A percentile compares a stretch with the other conserved stretches of the same genome.
These are phyloP conservation scores for Phyllosticta citribraziliensis DNA, from an alignment of 2,329 filamentous ascomycete genomes.

Conservation along the genomic window DNA sequence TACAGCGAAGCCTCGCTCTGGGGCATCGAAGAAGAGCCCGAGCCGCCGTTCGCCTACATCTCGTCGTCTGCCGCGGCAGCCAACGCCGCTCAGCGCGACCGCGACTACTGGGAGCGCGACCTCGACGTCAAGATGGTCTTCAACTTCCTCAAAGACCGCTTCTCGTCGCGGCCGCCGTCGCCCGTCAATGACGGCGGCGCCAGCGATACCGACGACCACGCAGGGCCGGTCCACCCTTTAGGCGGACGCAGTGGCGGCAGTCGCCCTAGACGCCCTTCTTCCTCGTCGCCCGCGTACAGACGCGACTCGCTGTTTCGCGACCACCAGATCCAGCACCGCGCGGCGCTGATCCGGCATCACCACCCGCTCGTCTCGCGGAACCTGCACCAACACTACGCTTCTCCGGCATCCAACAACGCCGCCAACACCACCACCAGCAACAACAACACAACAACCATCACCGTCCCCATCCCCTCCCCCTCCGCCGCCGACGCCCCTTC, in stretches of 20 bases:
- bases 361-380: slow-evolving; percentile 68
- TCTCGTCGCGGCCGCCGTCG: slow-evolving; percentile 21
- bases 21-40: slow-evolving; percentile 55
- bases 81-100: slow-evolving; percentile 30
- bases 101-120: slow-evolving; percentile 87
- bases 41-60: slow-evolving; percentile 28
- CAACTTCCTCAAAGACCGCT: slow-evolving; percentile 44
- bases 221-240: not conserved
- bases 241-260: not conserved
- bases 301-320: slow-evolving; percentile 3
- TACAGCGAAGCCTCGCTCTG: slow-evolving; percentile 48
- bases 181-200: slow-evolving; percentile 17
- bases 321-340: slow-evolving; percentile 40
- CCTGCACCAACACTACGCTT: not conserved
- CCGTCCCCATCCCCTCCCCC: slow-evolving; percentile 12
- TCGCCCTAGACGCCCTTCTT: not conserved
- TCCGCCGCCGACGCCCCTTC: not conserved
- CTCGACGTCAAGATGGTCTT: slow-evolving; percentile 89
- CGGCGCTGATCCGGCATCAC: slow-evolving; percentile 75
- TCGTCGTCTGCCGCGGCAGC: slow-evolving; percentile 12
- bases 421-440: slow-evolving; percentile 14
- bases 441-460: slow-evolving; percentile 11
- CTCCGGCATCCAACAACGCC: slow-evolving; percentile 15
- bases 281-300: not conserved
- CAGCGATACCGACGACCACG: slow-evolving; percentile 12